Percentiles rank a stretch among this genome's conserved stretches.
Evolutionary conservation across 1,139 yeast species (phyloP).

Genomic region (Barnettozyma hawaiiensis): DNA sequence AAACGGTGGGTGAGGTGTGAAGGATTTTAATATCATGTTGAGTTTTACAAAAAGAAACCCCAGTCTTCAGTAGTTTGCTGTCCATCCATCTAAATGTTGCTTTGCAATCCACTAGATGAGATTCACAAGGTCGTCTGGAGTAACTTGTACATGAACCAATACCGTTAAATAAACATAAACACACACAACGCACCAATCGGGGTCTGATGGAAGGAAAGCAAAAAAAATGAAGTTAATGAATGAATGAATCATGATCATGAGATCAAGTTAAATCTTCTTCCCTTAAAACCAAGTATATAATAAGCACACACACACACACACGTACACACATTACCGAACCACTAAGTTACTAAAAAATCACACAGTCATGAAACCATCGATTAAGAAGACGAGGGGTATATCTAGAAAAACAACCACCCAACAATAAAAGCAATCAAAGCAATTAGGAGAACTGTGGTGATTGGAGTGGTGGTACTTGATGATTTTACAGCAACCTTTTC

Average conservation of each 20-base stretch:
- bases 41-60: too few relatives aligned
- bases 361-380: neutral
- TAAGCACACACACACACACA: too few relatives aligned
- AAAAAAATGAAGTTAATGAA: too few relatives aligned
- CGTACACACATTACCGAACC: neutral
- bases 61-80: neutral
- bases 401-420: constrained; percentile 53
- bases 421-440: constrained; percentile 52
- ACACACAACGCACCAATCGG: constrained; percentile 1
- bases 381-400: too few relatives aligned
- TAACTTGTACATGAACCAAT: neutral
- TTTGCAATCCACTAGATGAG: too few relatives aligned
- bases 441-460: constrained; percentile 44
- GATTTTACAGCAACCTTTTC: constrained; percentile 9
- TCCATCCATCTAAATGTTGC: too few relatives aligned
- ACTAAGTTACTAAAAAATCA: neutral
- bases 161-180: constrained; percentile 3
- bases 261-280: neutral
- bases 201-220: neutral
- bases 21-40: constrained; percentile 11
- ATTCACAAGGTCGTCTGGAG: too few relatives aligned
- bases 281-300: neutral
- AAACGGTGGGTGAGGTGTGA: too few relatives aligned
- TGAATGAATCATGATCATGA: neutral
- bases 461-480: constrained; percentile 43